A percentile compares a stretch with the other conserved stretches of the same genome.
phyloP scores from a whole-genome alignment of 1,139 yeast genomes.

The Nadsonia commutata region DNA sequence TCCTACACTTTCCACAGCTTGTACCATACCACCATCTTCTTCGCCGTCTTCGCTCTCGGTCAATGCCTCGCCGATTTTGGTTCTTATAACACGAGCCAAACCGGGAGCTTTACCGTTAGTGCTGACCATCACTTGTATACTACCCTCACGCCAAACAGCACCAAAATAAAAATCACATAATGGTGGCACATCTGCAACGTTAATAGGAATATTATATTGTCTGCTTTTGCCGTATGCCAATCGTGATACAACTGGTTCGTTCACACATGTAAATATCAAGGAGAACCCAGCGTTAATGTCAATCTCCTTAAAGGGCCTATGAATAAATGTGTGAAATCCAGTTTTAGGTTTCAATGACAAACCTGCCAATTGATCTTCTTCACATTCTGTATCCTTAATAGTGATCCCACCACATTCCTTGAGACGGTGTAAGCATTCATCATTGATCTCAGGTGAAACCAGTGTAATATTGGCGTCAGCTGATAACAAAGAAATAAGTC shows the following conservation, averaged over 20 bases:
- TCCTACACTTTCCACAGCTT: slow-evolving; percentile 53
- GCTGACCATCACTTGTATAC: slow-evolving; percentile 66
- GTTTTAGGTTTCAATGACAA: slow-evolving; percentile 9
- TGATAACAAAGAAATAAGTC: slow-evolving; percentile 49
- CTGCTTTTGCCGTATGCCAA: slow-evolving; percentile 49
- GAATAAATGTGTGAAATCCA: not conserved
- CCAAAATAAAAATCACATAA: slow-evolving; percentile 82
- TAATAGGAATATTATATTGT: slow-evolving; percentile 40
- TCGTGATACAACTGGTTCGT: slow-evolving; percentile 48
- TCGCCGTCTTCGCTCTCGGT: slow-evolving; percentile 19
- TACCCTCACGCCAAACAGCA: slow-evolving; percentile 62
- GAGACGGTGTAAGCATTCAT: slow-evolving; percentile 13
- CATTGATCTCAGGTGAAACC: slow-evolving; percentile 45
- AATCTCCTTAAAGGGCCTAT: slow-evolving; percentile 1
- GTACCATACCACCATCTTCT: slow-evolving; percentile 26
- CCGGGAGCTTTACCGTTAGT: slow-evolving; percentile 78
- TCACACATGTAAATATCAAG: slow-evolving; percentile 61
- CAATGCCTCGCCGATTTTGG: slow-evolving; percentile 33
- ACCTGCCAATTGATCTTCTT: slow-evolving; percentile 4
- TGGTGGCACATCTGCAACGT: slow-evolving; percentile 74
- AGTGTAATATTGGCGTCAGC: slow-evolving; percentile 64
- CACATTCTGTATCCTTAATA: slow-evolving; percentile 5
- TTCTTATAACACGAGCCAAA: slow-evolving; percentile 51
- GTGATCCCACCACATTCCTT: slow-evolving; percentile 2
- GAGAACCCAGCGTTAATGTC: slow-evolving; percentile 29